phyloP scores from a whole-genome alignment of 2,329 filamentous ascomycete species.

The Magnaporthales sp. region DNA sequence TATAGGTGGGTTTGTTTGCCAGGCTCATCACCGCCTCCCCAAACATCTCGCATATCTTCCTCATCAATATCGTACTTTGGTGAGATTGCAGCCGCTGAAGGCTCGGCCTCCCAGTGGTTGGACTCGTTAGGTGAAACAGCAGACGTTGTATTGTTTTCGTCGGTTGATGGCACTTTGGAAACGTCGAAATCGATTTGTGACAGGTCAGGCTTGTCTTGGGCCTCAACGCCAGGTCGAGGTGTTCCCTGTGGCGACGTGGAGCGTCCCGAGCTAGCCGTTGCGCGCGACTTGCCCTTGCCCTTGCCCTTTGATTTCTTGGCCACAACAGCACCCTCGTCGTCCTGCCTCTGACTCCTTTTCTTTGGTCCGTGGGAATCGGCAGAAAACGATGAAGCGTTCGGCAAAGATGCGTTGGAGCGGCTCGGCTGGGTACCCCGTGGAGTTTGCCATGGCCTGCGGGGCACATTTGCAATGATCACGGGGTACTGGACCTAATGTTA shows the following conservation, averaged over 20 bases:
- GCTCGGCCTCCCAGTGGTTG: not conserved
- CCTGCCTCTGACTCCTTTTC: not conserved
- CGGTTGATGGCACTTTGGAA: constrained; percentile 8
- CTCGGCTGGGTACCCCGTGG: not conserved
- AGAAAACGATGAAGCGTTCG: not conserved
- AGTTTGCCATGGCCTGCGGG: constrained; percentile 25
- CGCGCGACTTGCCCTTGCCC: constrained; percentile 11
- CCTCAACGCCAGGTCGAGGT: not conserved
- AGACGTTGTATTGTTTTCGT: constrained; percentile 7
- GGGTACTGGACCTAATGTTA: constrained; percentile 56
- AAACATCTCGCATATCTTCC: constrained; percentile 13
- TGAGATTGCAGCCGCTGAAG: not conserved
- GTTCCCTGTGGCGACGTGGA: constrained; percentile 6
- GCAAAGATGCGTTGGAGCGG: not conserved
- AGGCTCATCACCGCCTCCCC: constrained; percentile 8
- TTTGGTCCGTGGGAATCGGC: not conserved
- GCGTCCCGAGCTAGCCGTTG: constrained; percentile 1
- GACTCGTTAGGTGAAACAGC: not conserved
- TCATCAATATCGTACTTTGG: constrained; percentile 13
- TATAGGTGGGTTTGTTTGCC: constrained; percentile 4
- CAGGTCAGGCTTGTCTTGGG: constrained; percentile 6
- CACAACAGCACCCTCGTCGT: not conserved
- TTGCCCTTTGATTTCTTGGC: constrained; percentile 11
- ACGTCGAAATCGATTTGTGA: constrained; percentile 4
- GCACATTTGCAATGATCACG: constrained; percentile 66